Evolutionary conservation across 1,284 basidiomycete species (phyloP).

Genomic region (Golubevia pallescens): DNA sequence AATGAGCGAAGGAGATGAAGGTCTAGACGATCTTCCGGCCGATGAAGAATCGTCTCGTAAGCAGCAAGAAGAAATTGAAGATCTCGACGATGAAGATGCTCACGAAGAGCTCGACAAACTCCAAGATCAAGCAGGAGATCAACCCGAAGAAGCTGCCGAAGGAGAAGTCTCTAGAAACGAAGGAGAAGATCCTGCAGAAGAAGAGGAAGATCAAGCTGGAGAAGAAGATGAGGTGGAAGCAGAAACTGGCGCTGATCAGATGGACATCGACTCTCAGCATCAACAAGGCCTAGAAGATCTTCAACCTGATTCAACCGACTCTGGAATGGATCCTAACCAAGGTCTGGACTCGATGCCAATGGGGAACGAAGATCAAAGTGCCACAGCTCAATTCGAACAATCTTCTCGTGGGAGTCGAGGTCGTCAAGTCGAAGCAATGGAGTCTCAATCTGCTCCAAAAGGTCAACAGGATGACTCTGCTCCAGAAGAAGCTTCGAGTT

Average conservation of each 20-base stretch:
- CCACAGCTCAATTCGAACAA: conserved; percentile 28
- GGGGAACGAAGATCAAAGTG: conserved; percentile 28
- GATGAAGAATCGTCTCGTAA: conserved; percentile 73
- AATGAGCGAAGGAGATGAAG: conserved; percentile 1
- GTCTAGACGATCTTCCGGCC: conserved; percentile 75
- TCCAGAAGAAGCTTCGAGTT: neutral
- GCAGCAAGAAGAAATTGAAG: conserved; percentile 15
- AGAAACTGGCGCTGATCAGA: neutral
- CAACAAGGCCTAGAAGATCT: neutral
- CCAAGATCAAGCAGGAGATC: conserved; percentile 57
- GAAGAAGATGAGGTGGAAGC: conserved; percentile 57
- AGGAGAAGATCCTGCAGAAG: conserved; percentile 50
- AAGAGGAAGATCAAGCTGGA: conserved; percentile 67
- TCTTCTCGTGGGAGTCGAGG: conserved; percentile 27
- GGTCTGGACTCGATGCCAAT: conserved; percentile 10
- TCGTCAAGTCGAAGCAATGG: conserved; percentile 17
- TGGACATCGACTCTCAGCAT: neutral
- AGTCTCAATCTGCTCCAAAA: conserved; percentile 1
- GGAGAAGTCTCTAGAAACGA: conserved; percentile 15
- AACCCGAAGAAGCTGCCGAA: conserved; percentile 18
- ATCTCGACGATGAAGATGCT: conserved; percentile 20
- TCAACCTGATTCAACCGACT: neutral
- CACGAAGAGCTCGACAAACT: conserved; percentile 65
- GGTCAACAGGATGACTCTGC: conserved; percentile 1
- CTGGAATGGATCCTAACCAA: neutral